These are phyloP conservation scores for Mucor circinelloides DNA, from an alignment of 371 early-diverging fungal genomes.

Conservation along the genomic window DNA sequence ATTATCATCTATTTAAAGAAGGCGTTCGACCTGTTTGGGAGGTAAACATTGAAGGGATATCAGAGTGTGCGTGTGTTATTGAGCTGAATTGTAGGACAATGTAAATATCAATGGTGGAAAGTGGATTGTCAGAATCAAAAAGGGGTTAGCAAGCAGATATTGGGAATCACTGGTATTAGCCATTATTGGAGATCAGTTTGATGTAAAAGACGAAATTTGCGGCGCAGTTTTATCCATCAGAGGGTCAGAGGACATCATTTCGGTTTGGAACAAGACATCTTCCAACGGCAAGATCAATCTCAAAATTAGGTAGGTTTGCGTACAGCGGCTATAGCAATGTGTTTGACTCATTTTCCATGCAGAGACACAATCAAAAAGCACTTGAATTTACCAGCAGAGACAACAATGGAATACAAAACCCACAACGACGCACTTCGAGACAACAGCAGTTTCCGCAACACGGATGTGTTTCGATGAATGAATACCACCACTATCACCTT, in stretches of 20 bases:
- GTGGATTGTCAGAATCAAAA: conserved; percentile 96
- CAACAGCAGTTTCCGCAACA: conserved; percentile 90
- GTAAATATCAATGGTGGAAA: conserved; percentile 95
- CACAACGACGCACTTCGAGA: conserved; percentile 86
- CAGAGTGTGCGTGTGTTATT: neutral
- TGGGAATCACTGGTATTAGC: conserved; percentile 95
- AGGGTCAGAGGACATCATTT: conserved; percentile 91
- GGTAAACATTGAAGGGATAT: conserved; percentile 39
- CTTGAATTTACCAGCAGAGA: conserved; percentile 82
- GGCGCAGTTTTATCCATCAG: conserved; percentile 96
- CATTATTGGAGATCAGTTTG: conserved; percentile 91
- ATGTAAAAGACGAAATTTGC: conserved; percentile 88
- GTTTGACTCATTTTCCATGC: neutral
- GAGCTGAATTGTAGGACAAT: conserved; percentile 59
- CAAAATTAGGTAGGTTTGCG: conserved; percentile 67
- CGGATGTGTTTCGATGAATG: conserved; percentile 76
- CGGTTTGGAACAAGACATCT: conserved; percentile 92
- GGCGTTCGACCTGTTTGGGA: conserved; percentile 99
- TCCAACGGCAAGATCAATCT: conserved; percentile 81
- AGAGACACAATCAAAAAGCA: conserved; percentile 89
- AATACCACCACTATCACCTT: neutral
- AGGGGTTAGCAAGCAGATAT: conserved; percentile 90
- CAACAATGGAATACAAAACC: conserved; percentile 96
- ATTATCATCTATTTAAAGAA: conserved; percentile 93
- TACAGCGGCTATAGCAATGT: neutral